Base-by-base conservation (phyloP, 257 asterid species). In the Anisodus acutangulus region DNA sequence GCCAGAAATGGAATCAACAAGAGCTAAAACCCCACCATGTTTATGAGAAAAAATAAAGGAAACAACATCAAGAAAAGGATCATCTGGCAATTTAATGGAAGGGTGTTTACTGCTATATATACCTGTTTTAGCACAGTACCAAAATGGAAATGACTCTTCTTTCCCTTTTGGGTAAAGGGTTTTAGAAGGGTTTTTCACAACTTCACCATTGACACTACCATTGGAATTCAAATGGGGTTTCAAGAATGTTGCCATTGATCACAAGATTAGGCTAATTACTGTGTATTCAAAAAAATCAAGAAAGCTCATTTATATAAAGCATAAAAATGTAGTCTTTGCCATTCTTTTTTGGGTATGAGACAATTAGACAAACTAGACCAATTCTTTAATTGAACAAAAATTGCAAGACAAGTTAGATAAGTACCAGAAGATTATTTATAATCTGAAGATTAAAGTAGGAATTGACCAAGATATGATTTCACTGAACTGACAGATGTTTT, bases 101-200 rank as follows among this genome's bases (percentile, higher is more conserved):
- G 95, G 94, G 91, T 84, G 64, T 86, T 86, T 92, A 89, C 98
- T 95, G 47, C 78, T 80, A 81, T 92, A 95, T 17, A 89, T 85
- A 69, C 98, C 97, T 17, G 98, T 92, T 89, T 89, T 88, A 19
- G 91, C 88, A 13, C 90, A 88, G 86, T 92, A 95, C 94, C 94
- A 92, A n/a, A 41, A 57, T 53, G 92, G 91, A 47, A 81, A 17
- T 7, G 85, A 43, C 35, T 1, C 35, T 31, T 31, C 35, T 41
- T 41, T 41, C 17, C 9, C 16, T 37, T 66, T 51, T 17, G 81
- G 55, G 84, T 37, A 62, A 60, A 6, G 51, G 51, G 79, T 76
- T 70, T 68, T 79, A 74, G 86, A 59, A 4, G 51, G 63, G 80
- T 15, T 80, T 41, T 43, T 63, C 59, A 69, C 82, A 31, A 80